phyloP scores from a whole-genome alignment of 176 grass and related monocot genomes.

The Secale cereale region DNA sequence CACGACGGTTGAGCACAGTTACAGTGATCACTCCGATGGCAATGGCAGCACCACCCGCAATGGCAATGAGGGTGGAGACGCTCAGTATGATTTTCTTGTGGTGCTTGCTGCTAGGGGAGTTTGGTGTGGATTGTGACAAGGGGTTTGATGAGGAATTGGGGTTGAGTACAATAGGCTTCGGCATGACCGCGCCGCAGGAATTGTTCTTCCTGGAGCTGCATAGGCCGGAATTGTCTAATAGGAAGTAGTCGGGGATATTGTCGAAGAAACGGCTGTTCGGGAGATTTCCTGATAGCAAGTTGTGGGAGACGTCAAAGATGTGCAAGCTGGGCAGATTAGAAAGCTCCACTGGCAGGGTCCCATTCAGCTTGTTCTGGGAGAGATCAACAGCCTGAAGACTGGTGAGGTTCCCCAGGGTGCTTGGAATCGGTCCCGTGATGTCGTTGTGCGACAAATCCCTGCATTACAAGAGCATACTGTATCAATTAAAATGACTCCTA shows the following conservation, averaged over 20 bases:
- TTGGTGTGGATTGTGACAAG: constrained; percentile 31
- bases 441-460: constrained; percentile 83
- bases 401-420: constrained; percentile 53
- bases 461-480: constrained; percentile 26
- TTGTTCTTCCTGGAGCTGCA: constrained; percentile 62
- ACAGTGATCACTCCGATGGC: constrained; percentile 72
- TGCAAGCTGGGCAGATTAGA: constrained; percentile 50
- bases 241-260: constrained; percentile 48
- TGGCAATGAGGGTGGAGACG: constrained; percentile 87
- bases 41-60: constrained; percentile 66
- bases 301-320: constrained; percentile 82
- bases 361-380: constrained; percentile 73
- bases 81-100: constrained; percentile 97
- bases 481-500: background rate
- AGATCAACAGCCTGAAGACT: constrained; percentile 69
- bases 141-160: constrained; percentile 72
- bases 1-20: constrained; percentile 71
- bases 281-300: constrained; percentile 74
- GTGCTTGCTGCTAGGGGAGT: constrained; percentile 35
- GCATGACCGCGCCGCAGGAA: constrained; percentile 62
- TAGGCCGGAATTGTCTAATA: constrained; percentile 65
- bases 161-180: constrained; percentile 94
- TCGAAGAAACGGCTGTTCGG: constrained; percentile 75
- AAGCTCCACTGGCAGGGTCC: constrained; percentile 61
- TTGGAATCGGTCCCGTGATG: constrained; percentile 59